Evolutionary conservation across 805 yeast species (phyloP).

Genomic region (Kluyveromyces aestuarii): DNA sequence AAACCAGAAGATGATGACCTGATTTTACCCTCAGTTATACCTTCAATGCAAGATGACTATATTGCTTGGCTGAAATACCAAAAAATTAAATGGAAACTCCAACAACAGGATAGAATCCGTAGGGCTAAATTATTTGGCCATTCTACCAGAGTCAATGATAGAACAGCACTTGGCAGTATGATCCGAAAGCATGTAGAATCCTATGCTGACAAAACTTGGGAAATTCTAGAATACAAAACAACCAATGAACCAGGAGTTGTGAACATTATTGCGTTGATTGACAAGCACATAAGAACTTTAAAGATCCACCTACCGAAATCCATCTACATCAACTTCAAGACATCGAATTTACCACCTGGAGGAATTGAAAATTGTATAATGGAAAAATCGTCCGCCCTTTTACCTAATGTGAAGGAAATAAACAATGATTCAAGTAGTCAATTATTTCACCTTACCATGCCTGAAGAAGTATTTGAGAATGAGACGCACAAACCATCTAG

Average conservation of each 20-base stretch:
- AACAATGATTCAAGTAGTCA: conserved; percentile 33
- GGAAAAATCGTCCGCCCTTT: conserved; percentile 46
- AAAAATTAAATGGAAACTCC: conserved; percentile 81
- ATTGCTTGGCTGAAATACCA: conserved; percentile 61
- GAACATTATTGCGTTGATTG: conserved; percentile 59
- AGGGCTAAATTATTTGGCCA: conserved; percentile 75
- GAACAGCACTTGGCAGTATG: conserved; percentile 59
- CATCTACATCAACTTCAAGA: conserved; percentile 58
- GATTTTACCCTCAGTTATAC: conserved; percentile 37
- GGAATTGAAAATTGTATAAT: conserved; percentile 44
- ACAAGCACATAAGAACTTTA: conserved; percentile 64
- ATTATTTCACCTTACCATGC: conserved; percentile 57
- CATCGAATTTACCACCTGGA: conserved; percentile 32
- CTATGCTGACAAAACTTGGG: conserved; percentile 77
- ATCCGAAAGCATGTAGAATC: conserved; percentile 71
- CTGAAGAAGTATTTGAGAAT: conserved; percentile 50
- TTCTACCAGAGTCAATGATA: conserved; percentile 39
- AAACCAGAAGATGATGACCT: conserved; percentile 36
- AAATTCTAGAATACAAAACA: conserved; percentile 59
- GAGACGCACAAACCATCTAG: conserved; percentile 53
- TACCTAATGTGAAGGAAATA: conserved; percentile 57
- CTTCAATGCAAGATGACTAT: conserved; percentile 60
- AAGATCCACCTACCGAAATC: conserved; percentile 66
- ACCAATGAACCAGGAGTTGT: conserved; percentile 65
- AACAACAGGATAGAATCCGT: conserved; percentile 60